A percentile compares a stretch with the other conserved stretches of the same genome.
These are phyloP conservation scores for Austroboletus festivus DNA, from an alignment of 768 basidiomycete species.

Conservation along the genomic window DNA sequence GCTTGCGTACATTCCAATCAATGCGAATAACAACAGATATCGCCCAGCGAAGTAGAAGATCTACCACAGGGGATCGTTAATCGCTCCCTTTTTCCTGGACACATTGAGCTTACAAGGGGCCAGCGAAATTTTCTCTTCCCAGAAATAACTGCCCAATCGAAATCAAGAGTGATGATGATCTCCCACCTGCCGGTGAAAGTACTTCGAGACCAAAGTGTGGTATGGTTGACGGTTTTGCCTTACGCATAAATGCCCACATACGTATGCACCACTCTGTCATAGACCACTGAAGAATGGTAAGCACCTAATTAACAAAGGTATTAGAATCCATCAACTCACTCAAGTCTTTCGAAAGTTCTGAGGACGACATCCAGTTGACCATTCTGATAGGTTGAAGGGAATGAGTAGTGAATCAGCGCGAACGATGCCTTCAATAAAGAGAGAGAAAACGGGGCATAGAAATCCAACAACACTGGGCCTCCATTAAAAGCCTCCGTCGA, in stretches of 20 bases:
- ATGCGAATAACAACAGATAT: slow-evolving; percentile 42
- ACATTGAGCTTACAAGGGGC: slow-evolving; percentile 40
- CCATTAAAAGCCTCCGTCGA: slow-evolving; percentile 12
- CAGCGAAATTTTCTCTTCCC: slow-evolving; percentile 44
- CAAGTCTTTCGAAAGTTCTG: slow-evolving; percentile 35
- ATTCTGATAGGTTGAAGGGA: slow-evolving; percentile 22
- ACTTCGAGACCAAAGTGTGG: no score
- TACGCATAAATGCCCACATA: slow-evolving; percentile 45
- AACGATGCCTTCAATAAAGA: neutral
- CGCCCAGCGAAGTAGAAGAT: slow-evolving; percentile 45
- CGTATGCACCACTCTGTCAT: slow-evolving; percentile 41
- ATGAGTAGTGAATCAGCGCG: neutral
- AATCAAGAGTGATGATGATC: slow-evolving; percentile 38
- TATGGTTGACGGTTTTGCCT: slow-evolving; percentile 10
- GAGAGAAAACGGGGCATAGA: neutral
- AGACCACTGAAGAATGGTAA: slow-evolving; percentile 31
- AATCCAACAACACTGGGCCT: neutral
- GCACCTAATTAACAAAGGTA: no score
- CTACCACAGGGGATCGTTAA: slow-evolving; percentile 22
- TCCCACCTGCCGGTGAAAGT: slow-evolving; percentile 37
- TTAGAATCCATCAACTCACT: slow-evolving; percentile 24
- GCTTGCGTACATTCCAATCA: slow-evolving; percentile 44
- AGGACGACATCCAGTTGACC: slow-evolving; percentile 40
- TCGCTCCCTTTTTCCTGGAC: neutral
- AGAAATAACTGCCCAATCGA: slow-evolving; percentile 40